Evolutionary conservation across 2,329 filamentous ascomycete genomes (phyloP).

Genomic region (Kalaharituber pfeilii): DNA sequence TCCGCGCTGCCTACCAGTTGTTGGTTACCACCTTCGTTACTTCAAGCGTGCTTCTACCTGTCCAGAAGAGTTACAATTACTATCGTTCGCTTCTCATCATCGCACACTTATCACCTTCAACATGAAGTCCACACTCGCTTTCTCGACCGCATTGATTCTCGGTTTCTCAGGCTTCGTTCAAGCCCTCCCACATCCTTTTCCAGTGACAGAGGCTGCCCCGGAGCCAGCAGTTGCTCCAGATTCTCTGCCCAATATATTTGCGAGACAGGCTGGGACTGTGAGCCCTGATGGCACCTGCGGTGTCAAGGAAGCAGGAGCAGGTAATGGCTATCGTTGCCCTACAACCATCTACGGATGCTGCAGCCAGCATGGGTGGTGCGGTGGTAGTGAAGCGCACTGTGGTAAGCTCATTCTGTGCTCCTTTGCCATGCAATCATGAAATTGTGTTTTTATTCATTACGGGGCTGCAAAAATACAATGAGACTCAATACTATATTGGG

Average conservation of each 20-base stretch:
- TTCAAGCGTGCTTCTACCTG: too few species aligned
- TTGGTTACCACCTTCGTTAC: too few species aligned
- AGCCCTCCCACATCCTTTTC: background rate
- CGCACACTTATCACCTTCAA: too few species aligned
- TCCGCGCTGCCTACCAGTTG: too few species aligned
- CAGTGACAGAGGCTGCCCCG: background rate
- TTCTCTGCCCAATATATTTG: slow-evolving; percentile 1
- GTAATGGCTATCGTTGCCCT: slow-evolving; percentile 8
- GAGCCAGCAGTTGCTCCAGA: too few species aligned
- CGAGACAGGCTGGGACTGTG: slow-evolving; percentile 3
- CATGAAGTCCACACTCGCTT: background rate
- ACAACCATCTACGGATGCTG: slow-evolving; percentile 7
- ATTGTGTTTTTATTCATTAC: too few species aligned
- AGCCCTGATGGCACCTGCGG: slow-evolving; percentile 17
- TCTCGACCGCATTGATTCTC: background rate
- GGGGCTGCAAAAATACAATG: background rate
- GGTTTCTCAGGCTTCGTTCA: background rate
- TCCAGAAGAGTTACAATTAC: too few species aligned
- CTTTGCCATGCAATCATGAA: background rate
- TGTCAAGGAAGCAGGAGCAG: slow-evolving; percentile 2
- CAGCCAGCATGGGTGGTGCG: slow-evolving; percentile 18
- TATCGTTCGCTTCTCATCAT: too few species aligned
- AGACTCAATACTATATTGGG: background rate
- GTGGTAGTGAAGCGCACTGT: slow-evolving; percentile 11
- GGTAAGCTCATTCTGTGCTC: slow-evolving; percentile 8